phyloP scores from a whole-genome alignment of 148 eudicot genomes.

The Arctostaphylos glauca region DNA sequence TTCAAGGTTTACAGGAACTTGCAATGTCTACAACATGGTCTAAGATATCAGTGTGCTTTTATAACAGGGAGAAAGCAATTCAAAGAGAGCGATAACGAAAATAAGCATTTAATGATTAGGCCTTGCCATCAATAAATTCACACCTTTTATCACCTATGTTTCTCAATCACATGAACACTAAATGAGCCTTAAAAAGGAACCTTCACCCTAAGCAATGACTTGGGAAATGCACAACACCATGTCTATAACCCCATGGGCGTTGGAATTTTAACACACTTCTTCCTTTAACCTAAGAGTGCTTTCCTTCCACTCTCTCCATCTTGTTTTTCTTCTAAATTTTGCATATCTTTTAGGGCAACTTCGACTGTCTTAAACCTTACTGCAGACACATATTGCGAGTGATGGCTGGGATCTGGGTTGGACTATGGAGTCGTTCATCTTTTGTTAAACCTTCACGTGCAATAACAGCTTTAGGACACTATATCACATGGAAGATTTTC shows the following conservation, averaged over 20 bases:
- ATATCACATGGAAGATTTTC: background rate
- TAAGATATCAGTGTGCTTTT: conserved; percentile 7
- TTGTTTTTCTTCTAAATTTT: background rate
- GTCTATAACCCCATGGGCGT: background rate
- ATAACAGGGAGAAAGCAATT: background rate
- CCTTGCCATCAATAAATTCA: background rate
- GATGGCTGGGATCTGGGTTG: background rate
- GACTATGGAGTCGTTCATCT: background rate
- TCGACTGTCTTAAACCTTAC: background rate
- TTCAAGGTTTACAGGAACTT: conserved; percentile 16
- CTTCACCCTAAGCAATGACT: background rate
- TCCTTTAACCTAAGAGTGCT: background rate
- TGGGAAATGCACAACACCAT: background rate
- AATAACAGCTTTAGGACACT: background rate
- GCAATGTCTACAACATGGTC: conserved; percentile 24
- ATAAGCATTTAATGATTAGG: background rate
- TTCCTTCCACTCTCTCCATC: background rate
- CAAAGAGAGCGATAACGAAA: background rate
- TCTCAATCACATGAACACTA: background rate
- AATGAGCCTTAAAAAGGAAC: background rate
- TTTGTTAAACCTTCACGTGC: background rate
- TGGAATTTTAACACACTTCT: background rate
- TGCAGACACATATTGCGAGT: background rate
- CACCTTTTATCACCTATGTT: background rate
- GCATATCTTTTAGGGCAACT: background rate